phyloP scores from a whole-genome alignment of 2,329 filamentous ascomycete species.

The Lecanosticta acicola region DNA sequence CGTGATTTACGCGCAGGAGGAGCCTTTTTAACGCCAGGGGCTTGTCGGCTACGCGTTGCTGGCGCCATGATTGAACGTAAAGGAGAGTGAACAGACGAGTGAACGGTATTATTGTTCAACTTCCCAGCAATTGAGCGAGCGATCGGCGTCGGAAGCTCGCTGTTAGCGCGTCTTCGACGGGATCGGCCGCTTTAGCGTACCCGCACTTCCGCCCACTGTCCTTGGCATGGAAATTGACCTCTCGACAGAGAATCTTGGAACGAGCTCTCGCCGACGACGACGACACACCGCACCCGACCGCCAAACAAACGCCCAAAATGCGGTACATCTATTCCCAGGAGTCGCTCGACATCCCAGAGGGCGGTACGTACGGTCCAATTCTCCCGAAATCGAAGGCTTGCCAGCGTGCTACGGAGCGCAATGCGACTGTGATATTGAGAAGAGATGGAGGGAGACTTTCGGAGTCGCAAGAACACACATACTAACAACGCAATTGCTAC shows the following conservation, averaged over 20 bases:
- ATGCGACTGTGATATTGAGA: not conserved
- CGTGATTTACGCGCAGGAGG: conserved; percentile 5
- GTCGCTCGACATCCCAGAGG: conserved; percentile 89
- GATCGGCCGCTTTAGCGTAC: not conserved
- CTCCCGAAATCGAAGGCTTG: not conserved
- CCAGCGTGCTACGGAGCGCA: not conserved
- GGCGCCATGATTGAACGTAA: conserved; percentile 4
- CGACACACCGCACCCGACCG: not conserved
- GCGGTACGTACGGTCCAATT: conserved; percentile 63
- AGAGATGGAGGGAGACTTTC: not conserved
- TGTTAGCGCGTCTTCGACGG: not conserved
- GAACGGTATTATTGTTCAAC: not conserved
- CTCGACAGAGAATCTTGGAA: not conserved
- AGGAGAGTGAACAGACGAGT: not conserved
- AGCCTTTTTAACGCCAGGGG: conserved; percentile 5
- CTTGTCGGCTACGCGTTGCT: conserved; percentile 2
- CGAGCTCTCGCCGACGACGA: conserved; percentile 1
- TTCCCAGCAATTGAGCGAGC: not conserved
- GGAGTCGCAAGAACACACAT: conserved; percentile 6
- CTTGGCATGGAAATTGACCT: no score
- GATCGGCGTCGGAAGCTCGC: not conserved
- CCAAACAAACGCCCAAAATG: conserved; percentile 63
- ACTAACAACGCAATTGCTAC: conserved; percentile 30
- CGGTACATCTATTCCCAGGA: conserved; percentile 99
- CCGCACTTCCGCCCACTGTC: no score